These are phyloP conservation scores for Penicillium sp. DNA, from an alignment of 2,329 filamentous ascomycete genomes.

Conservation along the genomic window DNA sequence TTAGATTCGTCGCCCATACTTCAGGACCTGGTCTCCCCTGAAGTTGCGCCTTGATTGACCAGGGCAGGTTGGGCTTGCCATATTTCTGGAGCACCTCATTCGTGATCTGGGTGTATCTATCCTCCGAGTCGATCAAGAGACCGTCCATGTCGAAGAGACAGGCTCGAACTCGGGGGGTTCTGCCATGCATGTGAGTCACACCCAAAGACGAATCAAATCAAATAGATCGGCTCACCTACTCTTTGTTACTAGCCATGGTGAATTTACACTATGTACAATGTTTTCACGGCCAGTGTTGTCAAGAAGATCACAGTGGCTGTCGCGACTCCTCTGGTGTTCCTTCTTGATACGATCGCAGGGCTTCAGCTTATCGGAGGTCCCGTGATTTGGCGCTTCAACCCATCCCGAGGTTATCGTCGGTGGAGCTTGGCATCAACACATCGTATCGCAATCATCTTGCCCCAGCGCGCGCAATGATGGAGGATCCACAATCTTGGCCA, in stretches of 20 bases:
- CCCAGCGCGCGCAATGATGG: no score
- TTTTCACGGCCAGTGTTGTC: background rate
- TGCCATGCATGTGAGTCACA: constrained; percentile 29
- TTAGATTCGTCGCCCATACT: constrained; percentile 27
- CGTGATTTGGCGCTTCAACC: constrained; percentile 1
- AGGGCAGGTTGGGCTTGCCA: constrained; percentile 69
- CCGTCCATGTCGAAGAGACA: constrained; percentile 99
- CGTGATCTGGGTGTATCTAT: constrained; percentile 75
- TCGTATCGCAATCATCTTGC: no score
- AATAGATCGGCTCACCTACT: background rate
- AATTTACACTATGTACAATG: background rate
- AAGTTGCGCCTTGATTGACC: constrained; percentile 87
- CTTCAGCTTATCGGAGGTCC: constrained; percentile 3
- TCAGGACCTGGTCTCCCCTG: constrained; percentile 59
- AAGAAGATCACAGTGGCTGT: background rate
- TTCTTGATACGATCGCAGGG: constrained; percentile 2
- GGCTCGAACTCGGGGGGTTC: constrained; percentile 73
- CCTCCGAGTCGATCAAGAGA: constrained; percentile 88
- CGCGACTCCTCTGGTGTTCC: background rate
- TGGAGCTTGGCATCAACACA: background rate
- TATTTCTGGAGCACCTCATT: constrained; percentile 76
- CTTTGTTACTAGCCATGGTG: constrained; percentile 1
- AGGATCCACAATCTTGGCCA: no score
- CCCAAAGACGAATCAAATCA: no score
- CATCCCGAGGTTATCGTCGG: no score